A percentile compares a stretch with the other conserved stretches of the same genome.
phyloP scores from a whole-genome alignment of 2,329 filamentous ascomycete species.

The Madurella fahalii region DNA sequence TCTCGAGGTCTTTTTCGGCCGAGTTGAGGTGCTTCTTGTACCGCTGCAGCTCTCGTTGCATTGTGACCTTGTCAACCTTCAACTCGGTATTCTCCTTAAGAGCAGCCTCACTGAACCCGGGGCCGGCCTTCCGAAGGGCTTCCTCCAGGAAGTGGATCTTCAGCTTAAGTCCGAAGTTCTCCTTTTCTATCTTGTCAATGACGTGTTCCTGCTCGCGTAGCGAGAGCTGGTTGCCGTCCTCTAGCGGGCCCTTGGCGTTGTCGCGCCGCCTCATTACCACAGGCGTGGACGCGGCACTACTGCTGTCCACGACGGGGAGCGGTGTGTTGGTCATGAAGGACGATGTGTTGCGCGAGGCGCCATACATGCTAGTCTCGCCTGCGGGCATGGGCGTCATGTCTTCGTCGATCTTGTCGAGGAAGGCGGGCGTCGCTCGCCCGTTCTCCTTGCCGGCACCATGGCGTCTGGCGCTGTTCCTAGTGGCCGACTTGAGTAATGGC shows the following conservation, averaged over 20 bases:
- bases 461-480: constrained; percentile 64
- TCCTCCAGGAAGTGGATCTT: constrained; percentile 98
- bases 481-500: constrained; percentile 80
- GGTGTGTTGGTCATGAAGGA: constrained; percentile 65
- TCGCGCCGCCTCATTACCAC: constrained; percentile 63
- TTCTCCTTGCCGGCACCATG: constrained; percentile 57
- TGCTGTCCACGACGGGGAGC: constrained; percentile 69
- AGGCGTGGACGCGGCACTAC: constrained; percentile 80
- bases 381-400: constrained; percentile 71
- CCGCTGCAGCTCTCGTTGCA: constrained; percentile 80
- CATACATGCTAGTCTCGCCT: constrained; percentile 57
- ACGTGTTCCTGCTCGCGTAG: constrained; percentile 92
- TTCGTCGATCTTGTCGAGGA: constrained; percentile 61
- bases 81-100: constrained; percentile 94
- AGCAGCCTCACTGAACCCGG: constrained; percentile 82
- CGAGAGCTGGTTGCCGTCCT: constrained; percentile 86
- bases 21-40: constrained; percentile 80
- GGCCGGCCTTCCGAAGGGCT: constrained; percentile 78
- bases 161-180: constrained; percentile 94
- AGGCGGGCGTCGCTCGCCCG: constrained; percentile 63
- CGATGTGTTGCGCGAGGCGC: constrained; percentile 63
- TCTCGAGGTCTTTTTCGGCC: constrained; percentile 82
- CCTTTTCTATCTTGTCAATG: constrained; percentile 94
- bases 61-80: constrained; percentile 85
- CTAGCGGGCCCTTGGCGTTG: constrained; percentile 60